Evolutionary conservation across 2,329 filamentous ascomycete species (phyloP).

Genomic region (Microsporum audouinii): DNA sequence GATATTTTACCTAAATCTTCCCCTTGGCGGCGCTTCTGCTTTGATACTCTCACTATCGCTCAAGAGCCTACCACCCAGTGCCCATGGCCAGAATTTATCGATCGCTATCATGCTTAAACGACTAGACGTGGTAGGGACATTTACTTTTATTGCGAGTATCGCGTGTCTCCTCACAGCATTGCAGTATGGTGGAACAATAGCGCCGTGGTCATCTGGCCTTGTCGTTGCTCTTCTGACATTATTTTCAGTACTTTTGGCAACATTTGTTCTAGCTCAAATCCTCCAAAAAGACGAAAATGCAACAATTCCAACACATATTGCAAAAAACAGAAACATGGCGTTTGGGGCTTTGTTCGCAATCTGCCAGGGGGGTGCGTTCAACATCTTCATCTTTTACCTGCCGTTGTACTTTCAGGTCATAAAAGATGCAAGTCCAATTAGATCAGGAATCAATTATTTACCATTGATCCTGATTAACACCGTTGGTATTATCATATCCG

Average conservation of each 20-base stretch:
- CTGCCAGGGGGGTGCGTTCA: constrained; percentile 18
- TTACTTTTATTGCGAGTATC: constrained; percentile 37
- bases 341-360: constrained; percentile 18
- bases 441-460: constrained; percentile 22
- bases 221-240: constrained; percentile 39
- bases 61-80: constrained; percentile 14
- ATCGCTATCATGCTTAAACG: constrained; percentile 20
- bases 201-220: constrained; percentile 34
- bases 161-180: constrained; percentile 37
- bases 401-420: constrained; percentile 29
- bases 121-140: constrained; percentile 33
- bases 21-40: constrained; percentile 19
- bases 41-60: constrained; percentile 20
- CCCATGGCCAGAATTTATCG: constrained; percentile 13
- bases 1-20: constrained; percentile 30
- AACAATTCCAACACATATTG: constrained; percentile 25
- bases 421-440: constrained; percentile 23
- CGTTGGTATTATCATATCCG: constrained; percentile 22
- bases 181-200: constrained; percentile 37
- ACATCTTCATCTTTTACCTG: constrained; percentile 23
- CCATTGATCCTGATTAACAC: constrained; percentile 18
- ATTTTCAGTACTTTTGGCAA: constrained; percentile 39
- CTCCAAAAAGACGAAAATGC: constrained; percentile 28
- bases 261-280: constrained; percentile 25
- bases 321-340: constrained; percentile 22